phyloP scores from a whole-genome alignment of 148 eudicot species.

The Vaccinium myrtillus region DNA sequence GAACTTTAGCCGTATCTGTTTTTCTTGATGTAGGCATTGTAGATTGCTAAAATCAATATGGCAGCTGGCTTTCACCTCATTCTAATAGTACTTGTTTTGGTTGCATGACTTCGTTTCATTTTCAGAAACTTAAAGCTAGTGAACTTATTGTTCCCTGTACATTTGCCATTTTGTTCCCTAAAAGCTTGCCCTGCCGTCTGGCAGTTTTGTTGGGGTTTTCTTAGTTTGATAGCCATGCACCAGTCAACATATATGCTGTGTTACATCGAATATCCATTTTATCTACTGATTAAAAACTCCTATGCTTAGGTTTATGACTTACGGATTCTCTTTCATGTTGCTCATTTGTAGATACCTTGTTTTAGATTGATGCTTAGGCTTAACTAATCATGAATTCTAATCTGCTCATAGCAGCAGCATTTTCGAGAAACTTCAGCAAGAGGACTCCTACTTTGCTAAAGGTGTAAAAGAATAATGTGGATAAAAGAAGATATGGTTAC shows the following conservation, averaged over 20 bases:
- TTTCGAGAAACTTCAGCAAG: neutral
- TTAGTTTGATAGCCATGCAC: neutral
- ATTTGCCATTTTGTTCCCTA: neutral
- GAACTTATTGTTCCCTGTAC: neutral
- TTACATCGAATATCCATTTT: neutral
- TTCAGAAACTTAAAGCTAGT: neutral
- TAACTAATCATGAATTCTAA: neutral
- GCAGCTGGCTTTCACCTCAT: slow-evolving; percentile 6
- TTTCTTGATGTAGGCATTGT: neutral
- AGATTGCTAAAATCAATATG: neutral
- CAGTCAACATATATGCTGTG: neutral
- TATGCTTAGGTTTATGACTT: neutral
- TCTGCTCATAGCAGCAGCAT: neutral
- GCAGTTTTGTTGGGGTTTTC: neutral
- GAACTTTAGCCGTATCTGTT: neutral
- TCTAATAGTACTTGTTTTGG: neutral
- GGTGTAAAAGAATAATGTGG: neutral
- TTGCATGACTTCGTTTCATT: neutral
- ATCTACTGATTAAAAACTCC: neutral
- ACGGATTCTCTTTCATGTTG: neutral
- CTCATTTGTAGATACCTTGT: neutral
- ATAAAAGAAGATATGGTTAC: neutral
- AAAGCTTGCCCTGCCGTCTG: neutral
- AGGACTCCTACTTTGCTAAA: neutral
- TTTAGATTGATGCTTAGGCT: neutral